Conservation (phyloP, 805 yeast species). For the Candida suzukii region DNA sequence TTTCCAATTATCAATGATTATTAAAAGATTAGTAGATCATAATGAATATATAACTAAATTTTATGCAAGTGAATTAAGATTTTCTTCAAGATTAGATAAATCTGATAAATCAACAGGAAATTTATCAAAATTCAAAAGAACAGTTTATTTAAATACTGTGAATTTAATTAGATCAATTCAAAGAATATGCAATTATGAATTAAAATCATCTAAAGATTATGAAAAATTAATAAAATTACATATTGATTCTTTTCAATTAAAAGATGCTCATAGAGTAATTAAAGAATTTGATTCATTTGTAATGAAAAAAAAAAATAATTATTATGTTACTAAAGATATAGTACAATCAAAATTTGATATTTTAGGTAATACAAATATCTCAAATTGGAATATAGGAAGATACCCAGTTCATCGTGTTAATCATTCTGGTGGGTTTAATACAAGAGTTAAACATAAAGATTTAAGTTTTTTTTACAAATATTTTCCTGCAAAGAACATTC, state of each 20-base stretch:
- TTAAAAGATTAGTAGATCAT: slow-evolving; percentile 8
- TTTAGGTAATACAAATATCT: slow-evolving; percentile 15
- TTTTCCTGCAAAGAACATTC: background rate
- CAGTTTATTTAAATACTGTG: background rate
- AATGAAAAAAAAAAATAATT: slow-evolving; percentile 1
- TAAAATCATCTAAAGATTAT: slow-evolving; percentile 14
- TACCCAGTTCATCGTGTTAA: slow-evolving; percentile 10
- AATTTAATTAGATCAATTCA: background rate
- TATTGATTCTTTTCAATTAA: slow-evolving; percentile 8
- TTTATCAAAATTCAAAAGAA: background rate
- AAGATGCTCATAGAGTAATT: slow-evolving; percentile 15
- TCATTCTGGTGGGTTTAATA: slow-evolving; percentile 4
- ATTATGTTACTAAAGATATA: slow-evolving; percentile 14
- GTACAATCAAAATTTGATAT: slow-evolving; percentile 19
- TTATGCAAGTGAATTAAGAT: slow-evolving; percentile 13
- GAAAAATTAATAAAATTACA: slow-evolving; percentile 17
- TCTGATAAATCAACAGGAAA: background rate
- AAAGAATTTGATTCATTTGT: slow-evolving; percentile 9
- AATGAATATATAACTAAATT: slow-evolving; percentile 5
- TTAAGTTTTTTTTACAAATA: background rate
- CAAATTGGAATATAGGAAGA: slow-evolving; percentile 19
- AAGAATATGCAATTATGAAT: slow-evolving; percentile 6
- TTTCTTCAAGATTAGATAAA: slow-evolving; percentile 9
- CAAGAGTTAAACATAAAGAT: background rate
- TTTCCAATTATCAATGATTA: slow-evolving; percentile 12